These are phyloP conservation scores for Sclerotinia borealis DNA, from an alignment of 2,329 filamentous ascomycete species.

Conservation along the genomic window DNA sequence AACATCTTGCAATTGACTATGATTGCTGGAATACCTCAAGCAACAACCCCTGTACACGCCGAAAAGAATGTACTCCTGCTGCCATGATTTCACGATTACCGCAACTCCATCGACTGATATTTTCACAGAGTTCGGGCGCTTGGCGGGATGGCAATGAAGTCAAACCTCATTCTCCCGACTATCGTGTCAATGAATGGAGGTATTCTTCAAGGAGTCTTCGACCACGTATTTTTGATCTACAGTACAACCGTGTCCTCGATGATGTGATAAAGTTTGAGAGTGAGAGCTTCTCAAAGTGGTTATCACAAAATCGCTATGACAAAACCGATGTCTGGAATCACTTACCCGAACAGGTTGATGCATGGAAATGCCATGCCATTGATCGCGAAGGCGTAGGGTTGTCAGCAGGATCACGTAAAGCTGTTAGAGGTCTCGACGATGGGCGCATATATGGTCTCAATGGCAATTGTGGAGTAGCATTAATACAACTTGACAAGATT, in stretches of 20 bases:
- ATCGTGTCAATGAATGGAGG: not conserved
- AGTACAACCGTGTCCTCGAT: not conserved
- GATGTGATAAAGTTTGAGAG: not conserved
- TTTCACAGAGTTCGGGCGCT: not conserved
- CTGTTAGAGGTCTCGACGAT: not conserved
- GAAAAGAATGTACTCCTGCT: not conserved
- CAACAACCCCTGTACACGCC: not conserved
- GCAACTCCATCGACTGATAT: not conserved
- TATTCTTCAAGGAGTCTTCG: too few relatives aligned
- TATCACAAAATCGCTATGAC: not conserved
- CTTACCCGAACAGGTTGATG: not conserved
- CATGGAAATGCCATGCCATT: not conserved
- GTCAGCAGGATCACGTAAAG: not conserved
- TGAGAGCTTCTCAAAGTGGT: not conserved
- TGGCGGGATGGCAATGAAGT: conserved; percentile 1
- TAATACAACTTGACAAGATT: not conserved
- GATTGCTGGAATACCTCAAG: not conserved
- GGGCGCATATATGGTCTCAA: not conserved
- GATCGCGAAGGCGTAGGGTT: not conserved
- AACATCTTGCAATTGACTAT: not conserved
- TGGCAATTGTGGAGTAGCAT: not conserved
- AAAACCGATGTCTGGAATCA: not conserved
- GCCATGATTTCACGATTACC: not conserved
- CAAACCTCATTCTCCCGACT: not conserved
- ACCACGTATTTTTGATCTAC: too few relatives aligned